A percentile compares a stretch with the other conserved stretches of the same genome.
phyloP scores from a whole-genome alignment of 768 basidiomycete genomes.

The Tylopilus sp. region DNA sequence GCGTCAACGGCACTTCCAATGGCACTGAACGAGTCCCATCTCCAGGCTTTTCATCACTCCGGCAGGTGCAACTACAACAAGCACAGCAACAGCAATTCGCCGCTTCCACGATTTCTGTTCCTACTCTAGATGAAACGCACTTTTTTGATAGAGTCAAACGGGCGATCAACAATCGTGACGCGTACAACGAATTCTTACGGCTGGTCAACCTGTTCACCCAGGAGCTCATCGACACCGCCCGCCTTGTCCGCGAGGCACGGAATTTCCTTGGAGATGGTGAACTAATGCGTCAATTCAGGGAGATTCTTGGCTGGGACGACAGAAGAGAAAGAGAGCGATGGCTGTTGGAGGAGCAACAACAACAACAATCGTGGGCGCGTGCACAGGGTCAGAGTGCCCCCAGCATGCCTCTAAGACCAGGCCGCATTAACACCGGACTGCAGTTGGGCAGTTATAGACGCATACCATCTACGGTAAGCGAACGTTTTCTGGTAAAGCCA shows the following conservation, averaged over 20 bases:
- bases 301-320: conserved; percentile 87
- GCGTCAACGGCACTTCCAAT: conserved; percentile 17
- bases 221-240: conserved; percentile 84
- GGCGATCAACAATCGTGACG: conserved; percentile 65
- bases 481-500: neutral
- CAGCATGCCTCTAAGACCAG: conserved; percentile 41
- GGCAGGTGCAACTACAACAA: conserved; percentile 25
- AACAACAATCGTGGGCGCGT: conserved; percentile 48
- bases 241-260: conserved; percentile 76
- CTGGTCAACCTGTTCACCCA: conserved; percentile 93
- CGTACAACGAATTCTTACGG: conserved; percentile 93
- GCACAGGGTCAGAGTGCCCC: conserved; percentile 41
- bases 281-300: conserved; percentile 76
- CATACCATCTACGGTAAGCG: conserved; percentile 74
- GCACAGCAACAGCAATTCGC: conserved; percentile 18
- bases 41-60: conserved; percentile 19
- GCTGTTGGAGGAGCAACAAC: conserved; percentile 43
- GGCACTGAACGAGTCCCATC: conserved; percentile 23
- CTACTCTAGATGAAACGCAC: conserved; percentile 54
- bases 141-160: conserved; percentile 93
- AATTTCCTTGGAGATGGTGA: conserved; percentile 78
- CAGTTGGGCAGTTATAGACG: conserved; percentile 89
- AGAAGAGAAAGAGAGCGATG: conserved; percentile 56
- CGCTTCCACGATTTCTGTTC: conserved; percentile 14
- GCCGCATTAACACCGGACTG: conserved; percentile 62